Percentiles rank a stretch among this genome's conserved stretches.
Conservation (phyloP, 139 green algal species). For the Chlorella sp. region DNA sequence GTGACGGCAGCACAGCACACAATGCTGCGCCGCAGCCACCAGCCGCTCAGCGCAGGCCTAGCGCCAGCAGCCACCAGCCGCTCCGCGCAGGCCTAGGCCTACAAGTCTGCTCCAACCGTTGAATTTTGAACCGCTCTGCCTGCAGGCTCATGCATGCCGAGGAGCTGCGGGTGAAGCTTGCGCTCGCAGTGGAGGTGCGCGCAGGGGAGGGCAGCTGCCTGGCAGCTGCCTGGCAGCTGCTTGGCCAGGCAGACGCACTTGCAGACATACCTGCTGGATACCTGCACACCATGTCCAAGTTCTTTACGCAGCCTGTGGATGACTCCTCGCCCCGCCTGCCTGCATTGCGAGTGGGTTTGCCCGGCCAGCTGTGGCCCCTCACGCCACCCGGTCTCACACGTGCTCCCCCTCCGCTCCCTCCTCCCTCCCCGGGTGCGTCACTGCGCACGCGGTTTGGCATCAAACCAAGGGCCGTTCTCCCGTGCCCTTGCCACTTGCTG, state of each 20-base stretch:
- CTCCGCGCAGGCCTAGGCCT: neutral
- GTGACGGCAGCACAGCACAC: neutral
- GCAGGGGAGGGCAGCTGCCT: neutral
- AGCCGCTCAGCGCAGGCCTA: neutral
- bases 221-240: too few relatives aligned
- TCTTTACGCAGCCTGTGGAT: too few relatives aligned
- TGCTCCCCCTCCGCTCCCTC: too few relatives aligned
- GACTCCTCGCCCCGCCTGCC: too few relatives aligned
- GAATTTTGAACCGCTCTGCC: neutral
- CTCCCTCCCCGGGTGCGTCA: neutral
- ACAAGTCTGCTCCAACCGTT: neutral
- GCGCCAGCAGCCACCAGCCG: too few relatives aligned
- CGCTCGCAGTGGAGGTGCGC: constrained; percentile 4
- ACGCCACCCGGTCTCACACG: too few relatives aligned
- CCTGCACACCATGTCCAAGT: too few relatives aligned
- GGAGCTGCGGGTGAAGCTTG: constrained; percentile 31
- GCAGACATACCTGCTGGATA: too few relatives aligned
- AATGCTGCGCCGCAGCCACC: neutral
- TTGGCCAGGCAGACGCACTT: too few relatives aligned
- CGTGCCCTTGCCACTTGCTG: neutral
- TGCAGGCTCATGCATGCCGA: constrained; percentile 38
- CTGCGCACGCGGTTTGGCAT: neutral
- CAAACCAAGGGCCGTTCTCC: too few relatives aligned
- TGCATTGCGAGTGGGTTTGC: neutral
- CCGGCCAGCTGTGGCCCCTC: neutral